These are phyloP conservation scores for Candida namnaoensis DNA, from an alignment of 805 yeast species.

Conservation along the genomic window DNA sequence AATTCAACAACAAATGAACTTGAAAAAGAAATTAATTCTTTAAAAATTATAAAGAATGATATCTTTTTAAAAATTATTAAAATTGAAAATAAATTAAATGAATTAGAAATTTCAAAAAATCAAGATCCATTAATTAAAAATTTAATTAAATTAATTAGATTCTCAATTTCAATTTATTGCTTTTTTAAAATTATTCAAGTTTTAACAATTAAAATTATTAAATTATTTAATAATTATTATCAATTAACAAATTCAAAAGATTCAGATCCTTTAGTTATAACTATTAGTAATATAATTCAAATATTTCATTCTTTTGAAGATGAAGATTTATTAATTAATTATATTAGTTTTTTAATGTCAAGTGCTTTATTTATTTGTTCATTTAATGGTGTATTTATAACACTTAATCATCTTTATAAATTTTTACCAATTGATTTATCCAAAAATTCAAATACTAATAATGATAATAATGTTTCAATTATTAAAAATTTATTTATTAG, in stretches of 20 bases:
- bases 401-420: conserved; percentile 44
- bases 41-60: conserved; percentile 16
- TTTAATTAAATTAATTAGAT: not conserved
- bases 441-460: conserved; percentile 8
- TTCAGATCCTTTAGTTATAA: conserved; percentile 30
- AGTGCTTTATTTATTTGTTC: conserved; percentile 54
- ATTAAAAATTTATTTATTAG: conserved; percentile 29
- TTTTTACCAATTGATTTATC: conserved; percentile 27
- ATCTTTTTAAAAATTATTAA: conserved; percentile 10
- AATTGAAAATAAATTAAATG: conserved; percentile 3
- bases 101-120: not conserved
- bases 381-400: conserved; percentile 52
- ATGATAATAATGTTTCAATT: conserved; percentile 22
- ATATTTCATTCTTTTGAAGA: conserved; percentile 24
- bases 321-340: conserved; percentile 25
- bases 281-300: conserved; percentile 24
- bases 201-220: conserved; percentile 17
- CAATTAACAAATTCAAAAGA: conserved; percentile 9
- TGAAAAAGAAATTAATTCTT: conserved; percentile 10
- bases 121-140: not conserved
- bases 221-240: conserved; percentile 11
- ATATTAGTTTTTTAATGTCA: conserved; percentile 40
- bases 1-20: not conserved
- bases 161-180: conserved; percentile 24
- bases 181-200: conserved; percentile 25